phyloP scores from a whole-genome alignment of 2,329 filamentous ascomycete genomes.

The Sarocladiaceae sp. region DNA sequence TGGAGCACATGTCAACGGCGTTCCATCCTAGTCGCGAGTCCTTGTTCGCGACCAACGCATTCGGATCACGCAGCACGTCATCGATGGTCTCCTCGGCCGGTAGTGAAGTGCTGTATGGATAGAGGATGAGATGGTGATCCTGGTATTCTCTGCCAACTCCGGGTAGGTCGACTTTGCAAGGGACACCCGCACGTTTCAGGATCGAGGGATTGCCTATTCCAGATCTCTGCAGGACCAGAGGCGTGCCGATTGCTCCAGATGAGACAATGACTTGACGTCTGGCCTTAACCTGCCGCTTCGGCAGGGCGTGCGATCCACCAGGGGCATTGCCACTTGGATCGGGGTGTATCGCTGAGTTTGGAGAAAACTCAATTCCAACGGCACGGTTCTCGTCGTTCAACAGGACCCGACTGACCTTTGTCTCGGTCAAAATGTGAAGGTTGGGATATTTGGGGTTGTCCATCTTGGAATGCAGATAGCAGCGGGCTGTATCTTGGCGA shows the following conservation, averaged over 20 bases:
- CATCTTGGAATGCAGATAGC: slow-evolving; percentile 46
- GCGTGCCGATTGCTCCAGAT: slow-evolving; percentile 36
- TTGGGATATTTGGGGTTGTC: slow-evolving; percentile 40
- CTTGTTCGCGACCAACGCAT: slow-evolving; percentile 28
- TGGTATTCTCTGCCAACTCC: slow-evolving; percentile 23
- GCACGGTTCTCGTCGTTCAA: slow-evolving; percentile 43
- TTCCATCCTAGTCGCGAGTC: slow-evolving; percentile 49
- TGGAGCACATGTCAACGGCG: slow-evolving; percentile 46
- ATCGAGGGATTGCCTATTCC: slow-evolving; percentile 36
- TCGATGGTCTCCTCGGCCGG: slow-evolving; percentile 37
- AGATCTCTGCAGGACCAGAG: slow-evolving; percentile 44
- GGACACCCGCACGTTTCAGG: slow-evolving; percentile 15
- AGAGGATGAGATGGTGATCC: slow-evolving; percentile 49
- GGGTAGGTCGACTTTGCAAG: slow-evolving; percentile 15
- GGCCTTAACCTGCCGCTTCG: slow-evolving; percentile 22
- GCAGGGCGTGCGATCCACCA: not conserved
- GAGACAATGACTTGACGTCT: slow-evolving; percentile 40
- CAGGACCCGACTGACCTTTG: slow-evolving; percentile 45
- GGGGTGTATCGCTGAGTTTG: no score
- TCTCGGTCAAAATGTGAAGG: slow-evolving; percentile 47
- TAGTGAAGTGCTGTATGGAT: slow-evolving; percentile 37
- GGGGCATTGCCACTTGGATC: not conserved
- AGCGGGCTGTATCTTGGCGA: slow-evolving; percentile 47
- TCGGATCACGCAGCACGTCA: slow-evolving; percentile 31
- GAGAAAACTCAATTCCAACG: slow-evolving; percentile 44